Conservation (phyloP, 73 alveolate species). For the Vitrella brassicaformis region DNA sequence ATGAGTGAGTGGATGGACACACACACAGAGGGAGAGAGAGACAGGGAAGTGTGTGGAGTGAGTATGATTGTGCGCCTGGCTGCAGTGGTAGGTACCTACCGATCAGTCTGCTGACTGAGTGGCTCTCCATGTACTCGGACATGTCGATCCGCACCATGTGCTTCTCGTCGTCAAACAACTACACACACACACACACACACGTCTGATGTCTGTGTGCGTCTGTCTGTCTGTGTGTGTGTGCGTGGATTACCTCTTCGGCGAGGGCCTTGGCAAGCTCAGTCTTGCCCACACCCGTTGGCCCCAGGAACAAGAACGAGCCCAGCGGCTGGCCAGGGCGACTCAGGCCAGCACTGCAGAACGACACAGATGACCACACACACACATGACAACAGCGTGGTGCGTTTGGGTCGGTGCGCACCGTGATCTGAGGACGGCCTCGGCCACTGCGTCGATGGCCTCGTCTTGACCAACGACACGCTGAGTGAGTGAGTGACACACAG, state of each 20-base stretch:
- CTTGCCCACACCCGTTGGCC: constrained; percentile 10
- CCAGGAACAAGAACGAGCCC: not conserved
- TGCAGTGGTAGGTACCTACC: too few relatives aligned
- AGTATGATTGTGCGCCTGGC: too few relatives aligned
- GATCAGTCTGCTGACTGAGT: constrained; percentile 25
- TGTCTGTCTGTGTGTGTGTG: not conserved
- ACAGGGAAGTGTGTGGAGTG: too few relatives aligned
- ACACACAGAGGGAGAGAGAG: too few relatives aligned
- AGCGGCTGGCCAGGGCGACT: constrained; percentile 26
- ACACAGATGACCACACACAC: too few relatives aligned
- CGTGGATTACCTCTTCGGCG: constrained; percentile 9
- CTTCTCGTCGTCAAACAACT: constrained; percentile 11
- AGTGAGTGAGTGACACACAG: constrained; percentile 11
- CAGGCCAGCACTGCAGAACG: constrained; percentile 36
- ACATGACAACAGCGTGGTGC: too few relatives aligned
- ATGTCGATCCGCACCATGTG: constrained; percentile 31
- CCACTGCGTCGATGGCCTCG: constrained; percentile 26
- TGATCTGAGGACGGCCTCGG: constrained; percentile 26
- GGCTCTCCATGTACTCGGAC: constrained; percentile 39
- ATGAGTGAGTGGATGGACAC: too few relatives aligned
- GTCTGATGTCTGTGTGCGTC: not conserved
- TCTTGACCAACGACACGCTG: constrained; percentile 34
- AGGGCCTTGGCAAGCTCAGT: constrained; percentile 29
- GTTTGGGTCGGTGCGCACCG: too few relatives aligned
- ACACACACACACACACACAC: not conserved